These are phyloP conservation scores for Wickerhamiella galacta DNA, from an alignment of 805 yeast species.

Conservation along the genomic window DNA sequence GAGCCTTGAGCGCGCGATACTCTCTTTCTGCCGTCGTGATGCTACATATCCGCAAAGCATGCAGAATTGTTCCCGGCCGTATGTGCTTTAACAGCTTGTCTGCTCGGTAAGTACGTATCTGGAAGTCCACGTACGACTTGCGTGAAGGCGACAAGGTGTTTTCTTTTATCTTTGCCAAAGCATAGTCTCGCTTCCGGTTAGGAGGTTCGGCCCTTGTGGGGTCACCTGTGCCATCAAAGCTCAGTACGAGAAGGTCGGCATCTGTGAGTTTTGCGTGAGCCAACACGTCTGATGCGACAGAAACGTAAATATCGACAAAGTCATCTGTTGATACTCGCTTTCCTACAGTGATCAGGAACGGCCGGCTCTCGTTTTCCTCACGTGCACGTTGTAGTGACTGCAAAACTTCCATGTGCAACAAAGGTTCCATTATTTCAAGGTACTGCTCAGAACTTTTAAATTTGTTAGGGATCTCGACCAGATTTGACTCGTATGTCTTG, in stretches of 20 bases:
- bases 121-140: constrained; percentile 55
- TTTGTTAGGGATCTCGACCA: constrained; percentile 33
- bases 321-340: constrained; percentile 71
- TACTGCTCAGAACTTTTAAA: constrained; percentile 53
- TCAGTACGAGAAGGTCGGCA: constrained; percentile 55
- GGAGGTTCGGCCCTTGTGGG: constrained; percentile 9
- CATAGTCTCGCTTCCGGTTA: constrained; percentile 24
- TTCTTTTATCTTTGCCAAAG: constrained; percentile 68
- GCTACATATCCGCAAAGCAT: constrained; percentile 62
- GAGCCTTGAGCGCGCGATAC: constrained; percentile 63
- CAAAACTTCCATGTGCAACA: constrained; percentile 83
- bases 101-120: constrained; percentile 43
- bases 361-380: constrained; percentile 35
- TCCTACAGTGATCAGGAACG: constrained; percentile 56
- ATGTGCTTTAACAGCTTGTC: constrained; percentile 35
- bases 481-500: constrained; percentile 20
- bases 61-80: constrained; percentile 45
- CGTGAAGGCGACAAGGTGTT: too few species aligned
- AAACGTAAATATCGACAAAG: constrained; percentile 73
- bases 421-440: constrained; percentile 53
- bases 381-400: constrained; percentile 66
- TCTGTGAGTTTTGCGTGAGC: constrained; percentile 46
- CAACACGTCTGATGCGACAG: constrained; percentile 38
- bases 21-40: constrained; percentile 91
- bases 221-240: constrained; percentile 28